phyloP scores from a whole-genome alignment of 495 filamentous ascomycete genomes.

The Podospora bellae-mahoneyi region DNA sequence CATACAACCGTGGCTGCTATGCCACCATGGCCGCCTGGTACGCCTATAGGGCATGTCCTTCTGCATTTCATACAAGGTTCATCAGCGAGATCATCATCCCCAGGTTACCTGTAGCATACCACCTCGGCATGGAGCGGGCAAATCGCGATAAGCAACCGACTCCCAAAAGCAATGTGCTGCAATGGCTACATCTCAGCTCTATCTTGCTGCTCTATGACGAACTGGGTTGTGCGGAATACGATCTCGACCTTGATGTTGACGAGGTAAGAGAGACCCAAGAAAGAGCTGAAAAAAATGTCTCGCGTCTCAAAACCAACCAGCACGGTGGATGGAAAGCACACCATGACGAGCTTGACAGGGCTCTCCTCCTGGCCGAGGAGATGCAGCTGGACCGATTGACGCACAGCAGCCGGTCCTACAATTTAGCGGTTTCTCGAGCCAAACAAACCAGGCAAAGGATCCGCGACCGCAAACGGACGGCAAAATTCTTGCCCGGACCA shows the following conservation, averaged over 20 bases:
- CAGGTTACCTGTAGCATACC: slow-evolving; percentile 25
- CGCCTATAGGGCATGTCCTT: slow-evolving; percentile 12
- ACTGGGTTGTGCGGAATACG: slow-evolving; percentile 11
- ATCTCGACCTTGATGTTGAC: background rate
- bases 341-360: slow-evolving; percentile 20
- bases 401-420: slow-evolving; percentile 13
- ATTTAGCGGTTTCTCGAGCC: slow-evolving; percentile 11
- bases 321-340: slow-evolving; percentile 18
- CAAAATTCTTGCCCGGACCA: slow-evolving; percentile 19
- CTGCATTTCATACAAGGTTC: slow-evolving; percentile 2
- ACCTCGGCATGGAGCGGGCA: slow-evolving; percentile 17
- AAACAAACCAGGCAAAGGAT: slow-evolving; percentile 12
- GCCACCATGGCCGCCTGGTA: slow-evolving; percentile 21
- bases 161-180: slow-evolving; percentile 19
- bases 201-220: slow-evolving; percentile 19
- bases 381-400: slow-evolving; percentile 13
- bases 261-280: slow-evolving; percentile 10
- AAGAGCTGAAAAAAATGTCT: slow-evolving; percentile 19
- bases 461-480: slow-evolving; percentile 13
- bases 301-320: slow-evolving; percentile 19
- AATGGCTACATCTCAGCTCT: slow-evolving; percentile 23
- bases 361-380: slow-evolving; percentile 19
- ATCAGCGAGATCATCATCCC: slow-evolving; percentile 24
- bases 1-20: slow-evolving; percentile 23
- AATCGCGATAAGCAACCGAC: slow-evolving; percentile 18